These are phyloP conservation scores for Aurantiochytrium sp. DNA, from an alignment of 108 stramenopile species.

Conservation along the genomic window DNA sequence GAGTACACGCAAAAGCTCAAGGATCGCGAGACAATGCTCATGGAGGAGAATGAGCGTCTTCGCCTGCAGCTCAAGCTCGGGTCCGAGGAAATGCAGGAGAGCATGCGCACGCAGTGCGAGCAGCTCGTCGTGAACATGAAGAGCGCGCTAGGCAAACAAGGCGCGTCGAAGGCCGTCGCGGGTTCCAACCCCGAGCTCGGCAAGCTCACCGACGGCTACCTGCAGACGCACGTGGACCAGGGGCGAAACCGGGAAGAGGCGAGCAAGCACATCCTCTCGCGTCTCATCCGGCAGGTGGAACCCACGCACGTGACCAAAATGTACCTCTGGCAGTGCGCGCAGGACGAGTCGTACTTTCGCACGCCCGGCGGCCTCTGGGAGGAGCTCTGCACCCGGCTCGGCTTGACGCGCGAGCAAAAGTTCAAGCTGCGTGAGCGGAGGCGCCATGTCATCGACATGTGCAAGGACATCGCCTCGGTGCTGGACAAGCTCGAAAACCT, in stretches of 20 bases:
- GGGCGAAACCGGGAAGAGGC: conserved; percentile 14
- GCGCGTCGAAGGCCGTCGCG: not conserved
- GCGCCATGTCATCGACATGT: not conserved
- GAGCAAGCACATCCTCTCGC: conserved; percentile 15
- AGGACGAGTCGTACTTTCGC: not conserved
- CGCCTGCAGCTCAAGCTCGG: not conserved
- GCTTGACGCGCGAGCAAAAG: not conserved
- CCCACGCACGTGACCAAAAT: conserved; percentile 28
- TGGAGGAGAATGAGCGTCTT: conserved; percentile 30
- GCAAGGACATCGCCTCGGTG: not conserved
- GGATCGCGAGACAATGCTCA: not conserved
- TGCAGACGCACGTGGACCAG: not conserved
- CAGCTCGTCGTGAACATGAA: not conserved
- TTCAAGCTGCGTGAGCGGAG: not conserved
- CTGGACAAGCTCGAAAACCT: conserved; percentile 19
- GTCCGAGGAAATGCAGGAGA: conserved; percentile 8
- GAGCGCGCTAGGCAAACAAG: not conserved
- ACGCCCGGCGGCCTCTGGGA: conserved; percentile 3
- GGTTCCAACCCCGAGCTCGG: not conserved
- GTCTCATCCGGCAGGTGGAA: conserved; percentile 12
- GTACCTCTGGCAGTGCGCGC: conserved; percentile 22
- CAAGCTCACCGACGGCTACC: not conserved
- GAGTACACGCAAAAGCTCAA: conserved; percentile 16
- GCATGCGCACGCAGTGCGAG: not conserved
- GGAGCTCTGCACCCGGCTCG: not conserved